Evolutionary conservation across 306 rosid genomes (phyloP).

Genomic region (Boehmeria nivea): DNA sequence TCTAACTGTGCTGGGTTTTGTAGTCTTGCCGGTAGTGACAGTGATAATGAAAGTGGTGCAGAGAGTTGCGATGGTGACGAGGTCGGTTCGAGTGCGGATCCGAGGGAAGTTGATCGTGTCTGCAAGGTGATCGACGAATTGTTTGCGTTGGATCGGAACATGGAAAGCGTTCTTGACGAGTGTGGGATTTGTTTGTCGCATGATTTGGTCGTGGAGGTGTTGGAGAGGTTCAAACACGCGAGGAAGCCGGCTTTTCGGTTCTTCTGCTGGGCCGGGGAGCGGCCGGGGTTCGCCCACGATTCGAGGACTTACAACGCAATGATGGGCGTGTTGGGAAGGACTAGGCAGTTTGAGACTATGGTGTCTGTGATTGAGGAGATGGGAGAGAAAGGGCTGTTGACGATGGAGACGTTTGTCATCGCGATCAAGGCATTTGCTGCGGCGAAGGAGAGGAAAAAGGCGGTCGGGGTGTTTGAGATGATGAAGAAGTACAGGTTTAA

Average conservation of each 20-base stretch:
- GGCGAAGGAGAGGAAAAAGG: conserved; percentile 86
- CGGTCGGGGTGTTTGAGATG: conserved; percentile 72
- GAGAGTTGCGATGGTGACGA: conserved; percentile 18
- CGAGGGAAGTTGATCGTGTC: conserved; percentile 54
- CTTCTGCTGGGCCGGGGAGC: conserved; percentile 78
- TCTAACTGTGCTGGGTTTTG: conserved; percentile 21
- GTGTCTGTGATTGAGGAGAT: conserved; percentile 81
- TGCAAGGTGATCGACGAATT: conserved; percentile 87
- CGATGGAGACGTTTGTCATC: conserved; percentile 70
- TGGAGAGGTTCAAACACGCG: conserved; percentile 71
- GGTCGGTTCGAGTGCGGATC: conserved; percentile 38
- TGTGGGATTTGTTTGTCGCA: conserved; percentile 50
- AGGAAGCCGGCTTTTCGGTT: conserved; percentile 86
- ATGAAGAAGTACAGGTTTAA: conserved; percentile 68
- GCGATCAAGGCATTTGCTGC: conserved; percentile 69
- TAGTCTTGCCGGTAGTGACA: conserved; percentile 21
- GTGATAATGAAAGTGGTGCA: conserved; percentile 33
- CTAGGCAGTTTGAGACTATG: conserved; percentile 90
- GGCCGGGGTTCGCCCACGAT: conserved; percentile 58
- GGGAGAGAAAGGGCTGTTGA: conserved; percentile 67
- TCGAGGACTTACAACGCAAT: conserved; percentile 60
- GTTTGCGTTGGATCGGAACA: conserved; percentile 84
- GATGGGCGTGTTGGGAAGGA: conserved; percentile 74
- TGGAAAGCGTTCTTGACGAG: conserved; percentile 89
- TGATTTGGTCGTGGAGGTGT: conserved; percentile 74